These are phyloP conservation scores for Carallia brachiata DNA, from an alignment of 345 rosid species.

Conservation along the genomic window DNA sequence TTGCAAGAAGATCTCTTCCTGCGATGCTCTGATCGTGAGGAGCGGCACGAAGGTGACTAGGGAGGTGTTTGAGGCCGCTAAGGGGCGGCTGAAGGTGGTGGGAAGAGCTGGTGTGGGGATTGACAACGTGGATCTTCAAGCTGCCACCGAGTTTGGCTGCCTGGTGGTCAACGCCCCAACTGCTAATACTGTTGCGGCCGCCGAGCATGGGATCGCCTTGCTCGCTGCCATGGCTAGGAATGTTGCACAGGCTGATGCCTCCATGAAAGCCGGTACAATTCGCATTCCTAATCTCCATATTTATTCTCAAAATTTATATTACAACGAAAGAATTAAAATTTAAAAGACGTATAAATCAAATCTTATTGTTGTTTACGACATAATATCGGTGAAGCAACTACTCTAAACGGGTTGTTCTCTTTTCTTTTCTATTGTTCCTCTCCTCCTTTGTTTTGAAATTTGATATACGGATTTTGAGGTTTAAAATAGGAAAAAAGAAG, in stretches of 20 bases:
- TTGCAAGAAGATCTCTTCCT: conserved; percentile 46
- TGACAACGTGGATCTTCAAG: conserved; percentile 85
- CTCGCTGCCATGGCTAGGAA: conserved; percentile 77
- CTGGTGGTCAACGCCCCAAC: conserved; percentile 83
- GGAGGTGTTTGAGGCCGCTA: conserved; percentile 67
- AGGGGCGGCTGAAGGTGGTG: conserved; percentile 72
- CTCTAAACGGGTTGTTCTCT: no score
- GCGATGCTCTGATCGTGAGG: conserved; percentile 79
- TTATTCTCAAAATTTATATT: no score
- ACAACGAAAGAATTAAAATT: no score
- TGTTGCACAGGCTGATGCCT: conserved; percentile 80
- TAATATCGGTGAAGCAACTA: no score
- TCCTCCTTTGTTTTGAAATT: no score
- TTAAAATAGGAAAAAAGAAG: no score
- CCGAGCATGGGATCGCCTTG: conserved; percentile 78
- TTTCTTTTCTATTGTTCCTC: no score
- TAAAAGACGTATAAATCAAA: no score
- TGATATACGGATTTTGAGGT: no score
- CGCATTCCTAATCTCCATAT: no score
- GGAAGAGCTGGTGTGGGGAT: conserved; percentile 90
- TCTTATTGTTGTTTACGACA: no score
- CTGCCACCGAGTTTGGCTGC: conserved; percentile 80
- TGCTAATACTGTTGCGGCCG: conserved; percentile 82
- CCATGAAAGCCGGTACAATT: conserved; percentile 69
- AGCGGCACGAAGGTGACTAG: conserved; percentile 87